A percentile compares a stretch with the other conserved stretches of the same genome.
phyloP scores from a whole-genome alignment of 2,329 filamentous ascomycete genomes.

The Trichoderma asperellum region DNA sequence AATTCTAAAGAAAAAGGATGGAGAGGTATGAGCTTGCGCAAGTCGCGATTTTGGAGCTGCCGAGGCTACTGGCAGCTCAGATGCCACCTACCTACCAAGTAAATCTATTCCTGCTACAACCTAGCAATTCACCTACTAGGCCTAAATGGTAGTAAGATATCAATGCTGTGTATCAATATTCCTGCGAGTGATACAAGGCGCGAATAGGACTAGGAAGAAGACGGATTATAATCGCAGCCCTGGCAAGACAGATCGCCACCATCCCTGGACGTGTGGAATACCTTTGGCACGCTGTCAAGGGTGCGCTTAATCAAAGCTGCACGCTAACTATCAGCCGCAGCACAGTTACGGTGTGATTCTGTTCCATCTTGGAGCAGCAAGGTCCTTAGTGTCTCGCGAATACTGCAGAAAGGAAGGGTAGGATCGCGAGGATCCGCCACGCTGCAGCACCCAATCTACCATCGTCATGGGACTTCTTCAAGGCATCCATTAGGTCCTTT shows the following conservation, averaged over 20 bases:
- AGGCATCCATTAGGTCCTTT: neutral
- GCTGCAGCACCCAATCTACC: constrained; percentile 28
- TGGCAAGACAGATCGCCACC: constrained; percentile 12
- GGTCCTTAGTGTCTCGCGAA: constrained; percentile 6
- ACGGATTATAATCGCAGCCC: neutral
- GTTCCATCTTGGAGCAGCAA: constrained; percentile 17
- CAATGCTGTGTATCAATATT: neutral
- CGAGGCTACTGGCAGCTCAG: neutral
- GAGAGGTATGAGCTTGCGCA: neutral
- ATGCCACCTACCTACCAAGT: neutral
- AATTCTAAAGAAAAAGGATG: neutral
- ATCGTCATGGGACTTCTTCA: constrained; percentile 26
- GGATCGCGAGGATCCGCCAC: constrained; percentile 20
- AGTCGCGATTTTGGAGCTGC: neutral
- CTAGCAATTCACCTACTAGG: neutral
- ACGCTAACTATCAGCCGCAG: constrained; percentile 27
- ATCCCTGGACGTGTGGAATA: constrained; percentile 25
- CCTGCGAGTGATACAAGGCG: neutral
- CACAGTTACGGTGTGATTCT: neutral
- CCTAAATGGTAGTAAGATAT: neutral
- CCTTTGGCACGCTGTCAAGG: constrained; percentile 18
- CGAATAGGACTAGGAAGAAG: neutral
- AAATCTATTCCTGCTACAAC: neutral
- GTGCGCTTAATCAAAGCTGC: constrained; percentile 8
- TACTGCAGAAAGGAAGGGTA: constrained; percentile 2